Base-by-base conservation (phyloP, 768 basidiomycete species). In the Mycena olivaceomarginata region DNA sequence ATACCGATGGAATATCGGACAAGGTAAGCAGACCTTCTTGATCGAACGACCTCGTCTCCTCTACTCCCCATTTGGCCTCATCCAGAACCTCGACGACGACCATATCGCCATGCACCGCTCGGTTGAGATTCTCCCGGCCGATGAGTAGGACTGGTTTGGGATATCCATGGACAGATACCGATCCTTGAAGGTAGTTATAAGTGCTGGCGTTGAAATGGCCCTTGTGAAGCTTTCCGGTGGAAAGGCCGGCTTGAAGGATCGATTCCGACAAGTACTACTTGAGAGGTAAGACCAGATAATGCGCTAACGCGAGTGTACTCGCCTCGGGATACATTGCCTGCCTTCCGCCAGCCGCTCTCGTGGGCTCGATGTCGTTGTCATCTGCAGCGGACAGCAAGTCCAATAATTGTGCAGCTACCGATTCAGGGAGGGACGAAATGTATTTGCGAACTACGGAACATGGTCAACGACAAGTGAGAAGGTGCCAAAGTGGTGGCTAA, bases 131-230 rank as follows among this genome's bases (percentile, higher is more conserved):
- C 84, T 97, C 94, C 40, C 97, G 90, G 0, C 98, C 98, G 41
- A 96, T 90, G 6, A 99, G 88, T 2, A 99, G 89, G 11, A 99
- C 89, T 0, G 96, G 94, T 82, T 95, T 97, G 41, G 88, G 86
- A 80, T 95, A 95, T 0, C 90, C 91, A 1, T 93, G 92, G 0
- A 95, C 94, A 5, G 92, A 89, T 20, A 98, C 97, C 63, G 90
- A 95, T 9, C 97, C 98, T 95, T 97, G 80, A 1, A 99, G 89
- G 81, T 98, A 99, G 84, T 99, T 99, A 86, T 97, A 99, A 79
- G 94, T 94, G 80, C 96, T 98, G 3, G 97, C 96, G 82, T 95
- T 97, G 87, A 98, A 99, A 83, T 98, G 94, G 0, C 98, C 98
- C 86, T 99, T 97, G 81, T 97, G 92, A 5, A 98, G 90, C 56